Evolutionary conservation across 495 filamentous ascomycete genomes (phyloP), one percentile per base, ranked within the genome.

Genomic region (Tuber microsphaerosporum): DNA sequence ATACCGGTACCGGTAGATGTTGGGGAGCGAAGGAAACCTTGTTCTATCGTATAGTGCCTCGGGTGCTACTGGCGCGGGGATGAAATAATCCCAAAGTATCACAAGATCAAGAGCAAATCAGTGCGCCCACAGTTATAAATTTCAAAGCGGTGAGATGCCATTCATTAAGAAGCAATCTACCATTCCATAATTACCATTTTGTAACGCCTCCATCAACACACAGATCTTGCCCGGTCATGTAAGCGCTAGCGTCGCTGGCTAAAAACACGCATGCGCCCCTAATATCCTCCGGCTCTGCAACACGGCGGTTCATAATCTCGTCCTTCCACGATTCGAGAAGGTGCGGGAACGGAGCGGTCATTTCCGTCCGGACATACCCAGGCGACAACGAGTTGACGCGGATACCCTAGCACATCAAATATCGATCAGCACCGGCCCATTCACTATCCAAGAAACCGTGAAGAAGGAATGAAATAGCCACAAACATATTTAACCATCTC

Each of bases 121-220:
- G 17, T 5, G 44, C 14, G 17, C 17, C 44, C 44, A 46, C 44
- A 16, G 44, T n/a, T 6, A 51, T 51, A n/a, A 20, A 51, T n/a
- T 22, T 22, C 37, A 39, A 39, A 39, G 37, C 37, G 37, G 37
- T 4, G 37, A 39, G 37, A 39, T 39, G 37, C 4, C 37, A 39
- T 39, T 39, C 37, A 39, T 39, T 39, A 39, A 22, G 12, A 22
- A 51, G 46, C 46, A 0, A 51, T 7, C 46, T 51, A 51, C 46
- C 20, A 51, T n/a, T 51, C 20, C 19, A 51, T 51, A 10, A 22
- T 51, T 72, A 79, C 77, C 77, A 79, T 71, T 93, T 84, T 31
- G 93, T 97, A 84, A 96, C 97, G 10, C 93, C 94, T 39, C 94
- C 94, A 82, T 97, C 94, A 20, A 97, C 92, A n/a, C 93, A 87